Base-by-base conservation (phyloP, 2,329 filamentous ascomycete species). In the Fusarium tanahbumbuense region DNA sequence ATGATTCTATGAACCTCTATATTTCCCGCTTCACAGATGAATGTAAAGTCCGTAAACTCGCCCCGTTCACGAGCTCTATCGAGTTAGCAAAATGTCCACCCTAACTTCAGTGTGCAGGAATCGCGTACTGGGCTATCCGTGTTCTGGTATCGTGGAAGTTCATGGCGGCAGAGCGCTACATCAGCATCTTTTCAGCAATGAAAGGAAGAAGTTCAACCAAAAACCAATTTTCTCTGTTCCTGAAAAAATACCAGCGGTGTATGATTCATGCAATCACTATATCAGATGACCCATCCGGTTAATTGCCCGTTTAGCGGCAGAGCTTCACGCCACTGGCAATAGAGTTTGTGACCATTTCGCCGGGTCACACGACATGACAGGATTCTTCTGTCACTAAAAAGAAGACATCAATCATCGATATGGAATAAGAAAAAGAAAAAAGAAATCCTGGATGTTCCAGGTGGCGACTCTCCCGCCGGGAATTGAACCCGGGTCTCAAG, bases 401-500 rank as follows among this genome's bases (percentile, higher is more conserved):
- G n/a, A n/a, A n/a, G n/a, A n/a, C n/a, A n/a, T n/a, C n/a, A n/a
- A n/a, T n/a, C n/a, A n/a, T n/a, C n/a, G n/a, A n/a, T n/a, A n/a
- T n/a, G n/a, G n/a, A n/a, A n/a, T n/a, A n/a, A n/a, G 23, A 25
- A 28, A 23, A 30, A 25, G n/a, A 27, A 57, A 60, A 63, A 63
- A 4, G 2, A 2, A 12, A 15, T 2, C 20, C 47, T 61, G 41
- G 1, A 1, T 42, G 1, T 7, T 16, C 4, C 60, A 55, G 41
- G 18, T 61, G 60, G 60, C 60, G 60, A 63, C 60, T 63, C 60
- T 61, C 60, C 60, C 60, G 56, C 60, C 60, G 60, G 60, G 60
- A 60, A 60, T 60, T 60, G 56, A 60, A 60, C 56, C 56, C 56
- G 56, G 56, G 56, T 60, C 56, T 60, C 56, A 60, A 60, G 56